Evolutionary conservation across 768 basidiomycete genomes (phyloP).

Genomic region (Amanita rimosa): DNA sequence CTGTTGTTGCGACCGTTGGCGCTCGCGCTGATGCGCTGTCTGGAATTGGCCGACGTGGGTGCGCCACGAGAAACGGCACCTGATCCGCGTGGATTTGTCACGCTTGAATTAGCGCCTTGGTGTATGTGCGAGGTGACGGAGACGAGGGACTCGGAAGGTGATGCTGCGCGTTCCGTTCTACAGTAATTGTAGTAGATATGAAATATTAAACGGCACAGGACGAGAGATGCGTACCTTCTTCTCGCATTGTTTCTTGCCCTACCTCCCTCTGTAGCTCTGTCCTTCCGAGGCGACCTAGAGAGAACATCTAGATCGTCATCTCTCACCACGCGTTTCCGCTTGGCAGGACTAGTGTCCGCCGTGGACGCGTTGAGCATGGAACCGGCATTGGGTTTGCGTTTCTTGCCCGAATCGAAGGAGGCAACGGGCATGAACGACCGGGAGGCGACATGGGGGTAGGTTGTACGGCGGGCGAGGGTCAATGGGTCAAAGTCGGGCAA

Average conservation of each 20-base stretch:
- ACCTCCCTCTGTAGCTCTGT: constrained; percentile 33
- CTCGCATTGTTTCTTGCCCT: constrained; percentile 43
- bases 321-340: constrained; percentile 45
- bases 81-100: neutral
- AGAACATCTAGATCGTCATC: constrained; percentile 56
- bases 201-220: neutral
- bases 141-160: constrained; percentile 64
- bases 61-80: constrained; percentile 10
- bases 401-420: constrained; percentile 52
- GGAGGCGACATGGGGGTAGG: constrained; percentile 67
- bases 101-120: constrained; percentile 7
- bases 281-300: constrained; percentile 53
- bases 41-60: neutral
- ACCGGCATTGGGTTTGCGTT: constrained; percentile 45
- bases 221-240: constrained; percentile 43
- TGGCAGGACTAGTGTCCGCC: constrained; percentile 51
- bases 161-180: neutral
- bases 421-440: constrained; percentile 54
- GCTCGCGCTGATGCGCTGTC: neutral
- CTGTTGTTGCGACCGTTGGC: neutral
- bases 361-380: constrained; percentile 39
- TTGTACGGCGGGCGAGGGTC: constrained; percentile 48
- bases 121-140: constrained; percentile 61
- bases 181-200: constrained; percentile 4
- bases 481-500: constrained; percentile 54